Evolutionary conservation across 805 yeast genomes (phyloP), one percentile per base, ranked within the genome.

Genomic region (Debaryomyces prosopidis): DNA sequence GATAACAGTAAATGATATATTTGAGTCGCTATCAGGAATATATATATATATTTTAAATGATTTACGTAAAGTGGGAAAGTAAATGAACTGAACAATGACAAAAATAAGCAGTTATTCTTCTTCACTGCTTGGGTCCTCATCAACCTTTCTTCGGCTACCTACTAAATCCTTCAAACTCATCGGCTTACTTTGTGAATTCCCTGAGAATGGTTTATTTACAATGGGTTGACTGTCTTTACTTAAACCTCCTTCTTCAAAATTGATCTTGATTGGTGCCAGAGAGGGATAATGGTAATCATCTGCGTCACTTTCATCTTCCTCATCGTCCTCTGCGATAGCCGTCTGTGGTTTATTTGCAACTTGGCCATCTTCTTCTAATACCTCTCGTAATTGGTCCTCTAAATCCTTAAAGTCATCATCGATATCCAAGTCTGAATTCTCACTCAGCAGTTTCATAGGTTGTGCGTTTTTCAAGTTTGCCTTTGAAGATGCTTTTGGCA

Each of bases 351-450:
- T n/a, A 19, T 35, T 35, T 14, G 19, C 40, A 17, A 16, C 20
- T 35, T 17, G 11, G 9, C 46, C 48, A 11, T 58, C 55, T 16
- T 62, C 65, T 28, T 61, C 75, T 33, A 72, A 53, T 5, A 70
- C 76, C 49, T 72, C 75, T 43, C 70, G 65, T 31, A 72, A 53
- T 46, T 72, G 73, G 45, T 69, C 70, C 42, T 72, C 77, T 36
- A 72, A 60, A 49, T 71, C 76, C 34, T 66, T 66, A 46, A 72
- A 72, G 23, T 71, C 76, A 52, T 72, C 75, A 23, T 61, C 69
- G 48, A 59, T 51, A 15, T 63, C 71, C n/a, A 45, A 14, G 15
- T 44, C 47, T 16, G 31, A 33, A 12, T 12, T 5, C 8, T 30
- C 16, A 2, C 20, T 34, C 19, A 30, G 26, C 3, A 8, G 18